Conservation (phyloP, 192 early-diverging fungal genomes). For the Glomus cerebriforme region DNA sequence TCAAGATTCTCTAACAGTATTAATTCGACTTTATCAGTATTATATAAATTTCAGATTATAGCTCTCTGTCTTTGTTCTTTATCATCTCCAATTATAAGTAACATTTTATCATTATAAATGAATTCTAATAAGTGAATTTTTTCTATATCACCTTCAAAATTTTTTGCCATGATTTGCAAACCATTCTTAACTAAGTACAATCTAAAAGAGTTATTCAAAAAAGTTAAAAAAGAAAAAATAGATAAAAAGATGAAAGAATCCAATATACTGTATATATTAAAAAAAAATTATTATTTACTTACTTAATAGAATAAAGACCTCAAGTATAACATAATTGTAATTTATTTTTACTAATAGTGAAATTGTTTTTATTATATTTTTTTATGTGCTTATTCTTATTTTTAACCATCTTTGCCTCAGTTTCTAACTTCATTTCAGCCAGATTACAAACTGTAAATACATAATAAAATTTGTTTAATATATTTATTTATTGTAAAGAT, state of each 20-base stretch:
- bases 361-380: not conserved
- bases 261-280: too few relatives aligned
- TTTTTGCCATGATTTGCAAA: not conserved
- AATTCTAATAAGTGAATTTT: not conserved
- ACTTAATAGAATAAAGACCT: not conserved
- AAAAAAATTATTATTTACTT: not conserved
- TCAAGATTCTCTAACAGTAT: not conserved
- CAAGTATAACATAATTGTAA: not conserved
- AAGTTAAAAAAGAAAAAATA: not conserved
- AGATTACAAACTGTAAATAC: not conserved
- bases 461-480: too few relatives aligned
- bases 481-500: not conserved
- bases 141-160: not conserved
- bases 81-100: not conserved
- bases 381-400: not conserved
- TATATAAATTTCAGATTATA: not conserved
- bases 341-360: not conserved
- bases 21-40: not conserved
- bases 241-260: too few relatives aligned
- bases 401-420: not conserved
- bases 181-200: not conserved
- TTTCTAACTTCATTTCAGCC: not conserved
- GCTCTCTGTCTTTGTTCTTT: not conserved
- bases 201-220: not conserved
- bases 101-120: not conserved